Conservation (phyloP, 768 basidiomycete genomes). For the Leccinum longicurvipes region DNA sequence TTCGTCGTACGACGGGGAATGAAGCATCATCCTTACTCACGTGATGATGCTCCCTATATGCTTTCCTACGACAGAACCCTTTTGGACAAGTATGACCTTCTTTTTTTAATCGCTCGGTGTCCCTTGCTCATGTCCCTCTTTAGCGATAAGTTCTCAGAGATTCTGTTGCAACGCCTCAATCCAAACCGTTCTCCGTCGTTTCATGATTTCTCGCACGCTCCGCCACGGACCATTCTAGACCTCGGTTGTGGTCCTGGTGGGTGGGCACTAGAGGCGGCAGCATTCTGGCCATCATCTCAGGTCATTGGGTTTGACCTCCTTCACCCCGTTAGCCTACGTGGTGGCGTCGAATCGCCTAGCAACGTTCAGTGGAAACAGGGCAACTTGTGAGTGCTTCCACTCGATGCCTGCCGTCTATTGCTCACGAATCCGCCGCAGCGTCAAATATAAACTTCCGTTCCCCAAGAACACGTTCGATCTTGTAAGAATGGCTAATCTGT, state of each 20-base stretch:
- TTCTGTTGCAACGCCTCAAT: conserved; percentile 53
- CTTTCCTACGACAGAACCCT: conserved; percentile 57
- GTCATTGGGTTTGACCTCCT: conserved; percentile 70
- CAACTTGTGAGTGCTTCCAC: conserved; percentile 56
- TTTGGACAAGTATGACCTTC: conserved; percentile 52
- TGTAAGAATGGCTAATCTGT: conserved; percentile 69
- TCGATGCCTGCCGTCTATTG: not conserved
- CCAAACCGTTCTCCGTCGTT: conserved; percentile 58
- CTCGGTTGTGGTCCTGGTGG: conserved; percentile 72
- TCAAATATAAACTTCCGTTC: conserved; percentile 60
- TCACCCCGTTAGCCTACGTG: conserved; percentile 28
- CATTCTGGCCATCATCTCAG: conserved; percentile 54
- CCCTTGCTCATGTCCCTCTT: conserved; percentile 10
- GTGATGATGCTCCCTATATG: conserved; percentile 55
- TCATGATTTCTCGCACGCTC: conserved; percentile 44
- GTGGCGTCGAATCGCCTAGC: conserved; percentile 36
- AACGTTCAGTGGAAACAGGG: conserved; percentile 52
- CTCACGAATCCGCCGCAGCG: conserved; percentile 34
- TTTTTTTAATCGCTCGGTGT: conserved; percentile 1
- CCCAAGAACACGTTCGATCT: conserved; percentile 61
- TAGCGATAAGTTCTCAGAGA: conserved; percentile 61
- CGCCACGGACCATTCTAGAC: conserved; percentile 60
- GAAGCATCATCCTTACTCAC: conserved; percentile 54
- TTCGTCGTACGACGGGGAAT: conserved; percentile 33
- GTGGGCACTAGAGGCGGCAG: conserved; percentile 65